A percentile compares a stretch with the other conserved stretches of the same genome.
These are phyloP conservation scores for Podaxis carcinomalis DNA, from an alignment of 768 basidiomycete species.

Conservation along the genomic window DNA sequence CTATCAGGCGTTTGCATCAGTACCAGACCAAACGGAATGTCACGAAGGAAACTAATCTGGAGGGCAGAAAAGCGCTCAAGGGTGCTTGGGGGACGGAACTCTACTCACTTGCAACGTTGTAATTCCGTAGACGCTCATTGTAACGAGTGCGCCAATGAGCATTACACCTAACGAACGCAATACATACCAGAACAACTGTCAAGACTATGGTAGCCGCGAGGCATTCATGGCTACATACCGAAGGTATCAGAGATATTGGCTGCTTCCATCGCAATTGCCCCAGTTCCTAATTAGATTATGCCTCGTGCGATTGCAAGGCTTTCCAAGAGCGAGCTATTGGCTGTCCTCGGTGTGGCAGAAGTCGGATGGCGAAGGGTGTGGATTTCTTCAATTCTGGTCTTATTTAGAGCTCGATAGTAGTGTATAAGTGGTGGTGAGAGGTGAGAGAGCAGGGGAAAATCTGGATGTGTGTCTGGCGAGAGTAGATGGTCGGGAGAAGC, in stretches of 20 bases:
- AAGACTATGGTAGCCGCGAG: background rate
- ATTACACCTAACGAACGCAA: slow-evolving; percentile 26
- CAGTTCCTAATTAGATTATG: background rate
- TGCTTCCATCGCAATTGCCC: background rate
- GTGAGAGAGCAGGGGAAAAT: background rate
- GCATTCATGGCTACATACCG: slow-evolving; percentile 19
- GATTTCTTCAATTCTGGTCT: background rate
- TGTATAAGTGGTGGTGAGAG: background rate
- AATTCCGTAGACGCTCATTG: slow-evolving; percentile 38
- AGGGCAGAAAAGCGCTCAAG: background rate
- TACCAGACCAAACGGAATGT: background rate
- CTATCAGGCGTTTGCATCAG: slow-evolving; percentile 17
- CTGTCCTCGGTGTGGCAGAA: too few species aligned
- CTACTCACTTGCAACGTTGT: slow-evolving; percentile 36
- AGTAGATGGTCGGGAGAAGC: slow-evolving; percentile 10
- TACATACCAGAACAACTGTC: background rate
- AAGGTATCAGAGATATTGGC: slow-evolving; percentile 22
- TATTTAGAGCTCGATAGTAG: background rate
- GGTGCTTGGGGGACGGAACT: background rate
- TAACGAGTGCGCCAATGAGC: slow-evolving; percentile 31
- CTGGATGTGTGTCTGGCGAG: slow-evolving; percentile 3
- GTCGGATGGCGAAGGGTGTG: background rate
- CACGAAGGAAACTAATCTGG: background rate
- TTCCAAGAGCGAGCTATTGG: too few species aligned
- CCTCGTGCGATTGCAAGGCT: background rate